phyloP scores from a whole-genome alignment of 768 basidiomycete species.

The Hortiboletus campestris region DNA sequence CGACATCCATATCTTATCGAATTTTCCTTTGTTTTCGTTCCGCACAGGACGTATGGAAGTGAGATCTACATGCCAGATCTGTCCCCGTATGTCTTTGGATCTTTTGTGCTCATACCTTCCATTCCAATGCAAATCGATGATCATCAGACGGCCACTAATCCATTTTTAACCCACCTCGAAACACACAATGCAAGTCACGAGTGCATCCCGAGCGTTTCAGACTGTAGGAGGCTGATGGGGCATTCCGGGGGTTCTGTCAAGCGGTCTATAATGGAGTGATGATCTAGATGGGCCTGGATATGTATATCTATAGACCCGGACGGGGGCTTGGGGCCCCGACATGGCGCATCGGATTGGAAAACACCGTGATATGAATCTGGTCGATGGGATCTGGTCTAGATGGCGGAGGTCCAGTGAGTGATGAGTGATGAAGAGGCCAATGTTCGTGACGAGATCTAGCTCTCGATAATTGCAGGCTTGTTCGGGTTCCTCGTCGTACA shows the following conservation, averaged over 20 bases:
- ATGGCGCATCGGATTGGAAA: background rate
- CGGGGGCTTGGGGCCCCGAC: background rate
- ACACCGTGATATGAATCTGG: background rate
- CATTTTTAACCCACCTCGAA: background rate
- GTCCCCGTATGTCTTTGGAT: background rate
- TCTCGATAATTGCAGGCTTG: too few species aligned
- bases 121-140: background rate
- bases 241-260: constrained; percentile 2
- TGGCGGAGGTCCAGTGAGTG: background rate
- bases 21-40: background rate
- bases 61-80: constrained; percentile 2
- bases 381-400: background rate
- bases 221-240: background rate
- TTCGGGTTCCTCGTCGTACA: too few species aligned
- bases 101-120: background rate
- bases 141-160: background rate
- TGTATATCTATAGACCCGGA: background rate
- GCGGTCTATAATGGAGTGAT: background rate
- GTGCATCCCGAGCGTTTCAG: constrained; percentile 7
- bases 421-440: background rate
- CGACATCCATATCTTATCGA: background rate
- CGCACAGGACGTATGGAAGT: background rate
- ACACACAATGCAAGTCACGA: background rate
- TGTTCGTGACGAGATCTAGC: background rate
- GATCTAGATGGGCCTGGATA: background rate